Conservation (phyloP, 192 early-diverging fungal genomes). For the Phycomyces blakesleeanus region DNA sequence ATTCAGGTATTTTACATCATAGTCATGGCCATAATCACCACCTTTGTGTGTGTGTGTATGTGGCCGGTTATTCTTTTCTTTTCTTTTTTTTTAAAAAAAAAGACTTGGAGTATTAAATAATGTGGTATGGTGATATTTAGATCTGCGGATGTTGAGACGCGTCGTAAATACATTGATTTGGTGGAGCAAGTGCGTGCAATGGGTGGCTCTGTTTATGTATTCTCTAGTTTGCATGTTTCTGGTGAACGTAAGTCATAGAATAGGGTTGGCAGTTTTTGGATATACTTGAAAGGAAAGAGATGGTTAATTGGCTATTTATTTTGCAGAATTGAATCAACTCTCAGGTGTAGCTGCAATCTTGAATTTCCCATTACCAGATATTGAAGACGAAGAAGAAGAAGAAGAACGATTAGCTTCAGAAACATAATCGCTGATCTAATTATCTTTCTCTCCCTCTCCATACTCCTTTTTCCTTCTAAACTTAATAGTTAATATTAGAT, state of each 20-base stretch:
- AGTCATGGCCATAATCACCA: background rate
- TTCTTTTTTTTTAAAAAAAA: too few species aligned
- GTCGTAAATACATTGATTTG: constrained; percentile 82
- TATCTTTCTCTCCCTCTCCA: too few species aligned
- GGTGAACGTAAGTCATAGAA: constrained; percentile 80
- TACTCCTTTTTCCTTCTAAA: too few species aligned
- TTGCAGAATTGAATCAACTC: constrained; percentile 81
- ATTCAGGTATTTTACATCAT: constrained; percentile 55
- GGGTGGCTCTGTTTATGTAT: constrained; percentile 80
- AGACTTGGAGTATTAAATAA: too few species aligned
- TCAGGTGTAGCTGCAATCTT: constrained; percentile 94
- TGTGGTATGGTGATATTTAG: constrained; percentile 31
- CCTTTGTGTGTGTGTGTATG: too few species aligned
- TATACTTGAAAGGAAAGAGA: background rate
- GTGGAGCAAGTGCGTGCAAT: constrained; percentile 75
- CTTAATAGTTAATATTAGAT: too few species aligned
- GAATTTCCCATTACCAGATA: constrained; percentile 84
- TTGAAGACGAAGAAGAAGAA: constrained; percentile 66
- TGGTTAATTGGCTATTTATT: constrained; percentile 1
- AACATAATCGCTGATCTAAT: too few species aligned
- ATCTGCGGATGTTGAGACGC: constrained; percentile 77
- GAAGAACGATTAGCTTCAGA: constrained; percentile 20
- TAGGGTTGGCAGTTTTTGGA: too few species aligned
- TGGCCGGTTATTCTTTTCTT: too few species aligned
- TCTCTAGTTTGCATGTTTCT: constrained; percentile 90